These are phyloP conservation scores for Penicillium sp. DNA, from an alignment of 2,329 filamentous ascomycete species.

Conservation along the genomic window DNA sequence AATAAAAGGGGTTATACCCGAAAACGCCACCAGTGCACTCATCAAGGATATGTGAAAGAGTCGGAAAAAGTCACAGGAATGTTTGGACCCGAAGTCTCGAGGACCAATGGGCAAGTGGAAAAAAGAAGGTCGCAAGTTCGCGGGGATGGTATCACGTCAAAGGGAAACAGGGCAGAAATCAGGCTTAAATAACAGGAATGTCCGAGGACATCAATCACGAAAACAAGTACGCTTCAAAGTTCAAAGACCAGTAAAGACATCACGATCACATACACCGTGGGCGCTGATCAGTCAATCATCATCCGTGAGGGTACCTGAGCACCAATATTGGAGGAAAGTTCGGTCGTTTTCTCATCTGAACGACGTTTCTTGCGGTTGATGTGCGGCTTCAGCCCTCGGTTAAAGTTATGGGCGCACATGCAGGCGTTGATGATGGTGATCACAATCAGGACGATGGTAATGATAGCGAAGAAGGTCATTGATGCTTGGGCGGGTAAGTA, in stretches of 20 bases:
- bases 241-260: slow-evolving; percentile 12
- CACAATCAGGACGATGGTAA: slow-evolving; percentile 83
- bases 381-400: slow-evolving; percentile 81
- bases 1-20: slow-evolving; percentile 17
- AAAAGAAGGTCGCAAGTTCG: slow-evolving; percentile 17
- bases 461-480: slow-evolving; percentile 86
- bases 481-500: slow-evolving; percentile 78
- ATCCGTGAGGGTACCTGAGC: slow-evolving; percentile 38
- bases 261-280: slow-evolving; percentile 11
- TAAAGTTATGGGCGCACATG: slow-evolving; percentile 85
- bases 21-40: slow-evolving; percentile 23
- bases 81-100: slow-evolving; percentile 10
- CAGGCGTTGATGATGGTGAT: slow-evolving; percentile 82
- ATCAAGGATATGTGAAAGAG: slow-evolving; percentile 16
- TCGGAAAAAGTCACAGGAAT: slow-evolving; percentile 17
- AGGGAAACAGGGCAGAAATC: slow-evolving; percentile 15
- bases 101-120: slow-evolving; percentile 6
- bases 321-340: slow-evolving; percentile 36
- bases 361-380: slow-evolving; percentile 56
- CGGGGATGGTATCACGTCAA: slow-evolving; percentile 30
- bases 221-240: slow-evolving; percentile 8
- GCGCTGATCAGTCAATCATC: slow-evolving; percentile 40
- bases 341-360: slow-evolving; percentile 45
- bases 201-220: slow-evolving; percentile 3
- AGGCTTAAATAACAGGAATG: slow-evolving; percentile 24